Evolutionary conservation across 768 basidiomycete species (phyloP), one percentile per base, ranked within the genome.

Genomic region (Lentinus brumalis): DNA sequence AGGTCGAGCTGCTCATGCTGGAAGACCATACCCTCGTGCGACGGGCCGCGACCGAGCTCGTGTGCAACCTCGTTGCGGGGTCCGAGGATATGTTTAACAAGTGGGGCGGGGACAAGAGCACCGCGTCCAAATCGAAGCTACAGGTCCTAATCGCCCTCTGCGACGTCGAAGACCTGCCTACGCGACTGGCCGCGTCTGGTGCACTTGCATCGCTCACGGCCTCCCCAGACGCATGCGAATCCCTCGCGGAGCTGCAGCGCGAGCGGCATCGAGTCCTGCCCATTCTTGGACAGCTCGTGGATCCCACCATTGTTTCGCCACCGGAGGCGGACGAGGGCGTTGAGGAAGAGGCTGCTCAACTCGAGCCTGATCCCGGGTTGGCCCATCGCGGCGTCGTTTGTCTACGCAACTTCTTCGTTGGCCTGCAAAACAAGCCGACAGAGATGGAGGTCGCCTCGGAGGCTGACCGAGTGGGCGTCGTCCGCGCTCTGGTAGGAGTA

Each of bases 121-220:
- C 72, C 10, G 74, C 72, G 44, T 75, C 80, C 0, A 83, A 79
- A 68, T 86, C 89, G 16, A 89, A 88, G 72, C 76, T 98, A 1
- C 90, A 93, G 61, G 77, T 98, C 40, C 74, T 98, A 21, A 72
- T 96, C 42, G 94, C 95, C 5, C 76, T 99, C 47, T 89, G 91
- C 2, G 90, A 95, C 63, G 86, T 93, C 14, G 88, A 94, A 29
- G 97, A 99, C 75, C 53, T 87, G 9, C 84, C 85, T 7, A 99
- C 96, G 3, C 84, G 91, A 38, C 72, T 92, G 15, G 96, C 96
- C n/a, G 93, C 96, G 1, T 87, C 92, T 0, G 96, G 96, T 16
- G 91, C 94, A 3, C 77, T 98, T 42, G 94, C 96, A 5, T 88
- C 87, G 31, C 74, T 99, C 56, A 89, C 89, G 1, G 78, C 81